A percentile compares a stretch with the other conserved stretches of the same genome.
Conservation (phyloP, 2,329 filamentous ascomycete genomes). For the Penicillium psychrosexuale region DNA sequence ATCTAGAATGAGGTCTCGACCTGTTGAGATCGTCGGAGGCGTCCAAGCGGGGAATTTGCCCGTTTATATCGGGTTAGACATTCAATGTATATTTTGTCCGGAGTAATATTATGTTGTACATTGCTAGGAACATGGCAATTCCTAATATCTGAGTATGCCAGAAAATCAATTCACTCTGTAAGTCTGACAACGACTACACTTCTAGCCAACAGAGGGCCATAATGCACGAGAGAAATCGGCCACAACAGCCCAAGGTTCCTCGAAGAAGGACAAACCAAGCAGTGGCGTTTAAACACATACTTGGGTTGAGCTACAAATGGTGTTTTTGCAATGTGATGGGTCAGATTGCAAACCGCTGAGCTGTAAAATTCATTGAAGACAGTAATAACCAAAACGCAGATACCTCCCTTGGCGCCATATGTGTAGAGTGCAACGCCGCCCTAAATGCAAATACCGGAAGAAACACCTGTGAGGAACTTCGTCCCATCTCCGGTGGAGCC, state of each 20-base stretch:
- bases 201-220: not conserved
- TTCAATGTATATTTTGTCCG: not conserved
- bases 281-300: too few species aligned
- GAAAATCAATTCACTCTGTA: not conserved
- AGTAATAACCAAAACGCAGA: conserved; percentile 9
- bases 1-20: not conserved
- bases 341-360: conserved; percentile 1
- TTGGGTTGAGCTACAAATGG: not conserved
- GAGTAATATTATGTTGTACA: not conserved
- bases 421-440: conserved; percentile 12
- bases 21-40: not conserved
- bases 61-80: not conserved
- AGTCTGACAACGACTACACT: not conserved
- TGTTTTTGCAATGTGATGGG: not conserved
- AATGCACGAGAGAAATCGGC: not conserved
- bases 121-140: not conserved
- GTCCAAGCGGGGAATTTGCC: not conserved
- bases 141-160: not conserved
- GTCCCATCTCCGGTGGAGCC: not conserved
- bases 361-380: conserved; percentile 3
- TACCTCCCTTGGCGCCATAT: conserved; percentile 13
- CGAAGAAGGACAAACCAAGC: not conserved
- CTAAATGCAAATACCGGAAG: conserved; percentile 11
- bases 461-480: not conserved
- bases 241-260: not conserved